These are phyloP conservation scores for Rhodotorula sphaerocarpa DNA, from an alignment of 768 basidiomycete species.

Conservation along the genomic window DNA sequence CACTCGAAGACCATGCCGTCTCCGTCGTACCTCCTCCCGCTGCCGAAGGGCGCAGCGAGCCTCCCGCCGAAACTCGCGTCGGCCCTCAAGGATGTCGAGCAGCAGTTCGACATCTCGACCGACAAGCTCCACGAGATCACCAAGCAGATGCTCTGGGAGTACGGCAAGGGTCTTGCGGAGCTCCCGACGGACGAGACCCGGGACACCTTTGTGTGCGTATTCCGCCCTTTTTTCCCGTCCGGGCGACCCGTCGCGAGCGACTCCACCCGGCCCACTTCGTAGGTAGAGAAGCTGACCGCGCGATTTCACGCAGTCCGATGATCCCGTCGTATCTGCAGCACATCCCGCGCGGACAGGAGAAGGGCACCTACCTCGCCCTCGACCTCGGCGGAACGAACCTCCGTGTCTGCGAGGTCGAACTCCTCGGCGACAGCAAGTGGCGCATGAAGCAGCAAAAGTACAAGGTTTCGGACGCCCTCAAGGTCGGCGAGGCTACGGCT, in stretches of 20 bases:
- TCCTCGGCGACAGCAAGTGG: conserved; percentile 86
- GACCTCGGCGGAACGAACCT: conserved; percentile 97
- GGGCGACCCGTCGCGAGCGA: background rate
- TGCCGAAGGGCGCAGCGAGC: background rate
- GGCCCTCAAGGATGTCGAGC: conserved; percentile 44
- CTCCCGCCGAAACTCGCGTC: background rate
- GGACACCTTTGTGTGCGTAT: conserved; percentile 51
- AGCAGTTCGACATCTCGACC: conserved; percentile 61
- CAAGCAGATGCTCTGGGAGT: conserved; percentile 69
- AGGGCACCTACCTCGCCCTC: conserved; percentile 88
- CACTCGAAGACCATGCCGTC: conserved; percentile 11
- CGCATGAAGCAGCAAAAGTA: conserved; percentile 89
- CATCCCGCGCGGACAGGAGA: conserved; percentile 87
- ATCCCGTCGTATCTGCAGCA: conserved; percentile 93
- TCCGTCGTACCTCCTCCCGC: conserved; percentile 28
- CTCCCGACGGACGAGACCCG: conserved; percentile 54
- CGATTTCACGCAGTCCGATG: conserved; percentile 28
- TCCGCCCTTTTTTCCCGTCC: conserved; percentile 3
- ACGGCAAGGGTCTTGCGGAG: conserved; percentile 59
- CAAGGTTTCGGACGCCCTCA: conserved; percentile 84
- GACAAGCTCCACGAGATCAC: conserved; percentile 62
- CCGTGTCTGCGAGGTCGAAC: conserved; percentile 65
- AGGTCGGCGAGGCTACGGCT: conserved; percentile 77
- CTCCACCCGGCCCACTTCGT: background rate
- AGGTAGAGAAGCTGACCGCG: no score